Base-by-base conservation (phyloP, 2,329 filamentous ascomycete genomes). In the Taxawa tesnikishii region DNA sequence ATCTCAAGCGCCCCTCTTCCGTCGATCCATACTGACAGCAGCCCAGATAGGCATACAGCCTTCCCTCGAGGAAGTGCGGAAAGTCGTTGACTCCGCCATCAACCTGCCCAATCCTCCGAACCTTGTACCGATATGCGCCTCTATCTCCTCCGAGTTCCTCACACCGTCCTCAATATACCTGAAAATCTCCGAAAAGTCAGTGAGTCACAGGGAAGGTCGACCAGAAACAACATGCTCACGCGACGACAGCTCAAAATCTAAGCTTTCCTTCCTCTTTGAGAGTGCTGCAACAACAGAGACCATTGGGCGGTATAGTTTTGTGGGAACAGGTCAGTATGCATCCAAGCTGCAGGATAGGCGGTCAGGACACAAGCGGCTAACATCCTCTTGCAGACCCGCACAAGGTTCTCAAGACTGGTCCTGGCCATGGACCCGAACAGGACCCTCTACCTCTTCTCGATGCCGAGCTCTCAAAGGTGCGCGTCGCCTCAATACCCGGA, bases 121-220 rank as follows among this genome's bases (percentile, higher is more conserved):
- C 47, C 71, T 92, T 40, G 72, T 94, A 6, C 84, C 85, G 2
- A 57, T 94, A 26, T 85, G 79, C 58, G 77, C 81, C 15, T 83
- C 87, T 42, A 84, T 94, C 46, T 76, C 84, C 5, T 88, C 88
- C 46, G 88, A 94, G 58, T 78, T 96, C 44, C 71, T 96, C 55
- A 98, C 88, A 1, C 90, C 90, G 3, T 88, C 84, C n/a, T 74
- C 83, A 40, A 88, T 92, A 45, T 98, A 96, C 59, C 71, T 98
- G 43, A 96, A 94, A 60, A 70, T 94, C 45, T 79, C 83, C 21
- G 70, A 76, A 40, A 76, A 79, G 67, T 80, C 60, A 62, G 67
- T 67, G 44, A 53, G 44, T 50, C 45, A 52, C 15, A 10, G 26
- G 24, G 29, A 9, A 26, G 27, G n/a, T 8, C 23, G 10, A 31